Percentiles rank a stretch among this genome's conserved stretches.
Conservation (phyloP, 78 protist genomes). For the Dictyostelium citrinum region DNA sequence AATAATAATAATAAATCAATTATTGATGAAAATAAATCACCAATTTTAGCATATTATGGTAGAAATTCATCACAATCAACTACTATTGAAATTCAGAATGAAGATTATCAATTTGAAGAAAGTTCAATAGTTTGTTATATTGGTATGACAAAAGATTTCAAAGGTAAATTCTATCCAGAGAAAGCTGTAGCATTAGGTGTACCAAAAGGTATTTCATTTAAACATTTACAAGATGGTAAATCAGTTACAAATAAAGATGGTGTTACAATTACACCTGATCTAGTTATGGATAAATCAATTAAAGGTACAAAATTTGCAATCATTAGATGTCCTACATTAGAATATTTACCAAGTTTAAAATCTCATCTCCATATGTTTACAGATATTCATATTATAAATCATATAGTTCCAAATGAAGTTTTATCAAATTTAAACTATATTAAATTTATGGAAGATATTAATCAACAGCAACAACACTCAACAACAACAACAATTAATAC, state of each 20-base stretch:
- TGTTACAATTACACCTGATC: constrained; percentile 20
- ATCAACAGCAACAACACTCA: neutral
- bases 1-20: neutral
- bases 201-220: constrained; percentile 31
- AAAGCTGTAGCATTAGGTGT: constrained; percentile 80
- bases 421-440: neutral
- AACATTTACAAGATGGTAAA: constrained; percentile 28
- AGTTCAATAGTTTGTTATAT: constrained; percentile 19
- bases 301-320: constrained; percentile 43
- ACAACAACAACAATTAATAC: neutral
- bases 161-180: constrained; percentile 69
- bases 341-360: constrained; percentile 15
- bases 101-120: neutral
- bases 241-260: constrained; percentile 31
- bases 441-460: constrained; percentile 30
- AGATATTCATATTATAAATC: neutral
- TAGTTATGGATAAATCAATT: constrained; percentile 33
- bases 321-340: constrained; percentile 55
- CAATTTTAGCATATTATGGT: neutral
- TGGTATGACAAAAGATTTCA: constrained; percentile 14
- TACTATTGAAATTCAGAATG: neutral
- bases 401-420: constrained; percentile 8
- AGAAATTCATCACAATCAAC: neutral
- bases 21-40: neutral
- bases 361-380: neutral